Percentiles rank a stretch among this genome's conserved stretches.
phyloP scores from a whole-genome alignment of 2,329 filamentous ascomycete species.

The Penicillium sp. region DNA sequence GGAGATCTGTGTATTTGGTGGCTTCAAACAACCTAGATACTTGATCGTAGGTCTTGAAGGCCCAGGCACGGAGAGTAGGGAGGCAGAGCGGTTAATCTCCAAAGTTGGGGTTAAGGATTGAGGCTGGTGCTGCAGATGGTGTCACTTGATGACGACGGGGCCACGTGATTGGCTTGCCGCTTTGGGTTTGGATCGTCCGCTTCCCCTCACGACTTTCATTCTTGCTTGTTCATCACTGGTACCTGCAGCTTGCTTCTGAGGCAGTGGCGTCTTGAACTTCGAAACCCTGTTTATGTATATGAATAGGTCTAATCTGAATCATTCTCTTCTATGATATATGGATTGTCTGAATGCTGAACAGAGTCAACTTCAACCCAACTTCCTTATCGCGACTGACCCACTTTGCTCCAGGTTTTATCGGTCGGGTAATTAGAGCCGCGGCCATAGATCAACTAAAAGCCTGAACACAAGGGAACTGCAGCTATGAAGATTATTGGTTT shows the following conservation, averaged over 20 bases:
- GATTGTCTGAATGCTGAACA: not conserved
- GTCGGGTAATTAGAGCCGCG: not conserved
- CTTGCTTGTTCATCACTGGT: not conserved
- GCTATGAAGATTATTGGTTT: not conserved
- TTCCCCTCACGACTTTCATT: slow-evolving; percentile 1
- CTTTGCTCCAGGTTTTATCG: slow-evolving; percentile 2
- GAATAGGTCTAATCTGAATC: not conserved
- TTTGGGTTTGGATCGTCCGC: slow-evolving; percentile 15
- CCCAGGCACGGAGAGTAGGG: not conserved
- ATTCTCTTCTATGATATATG: not conserved
- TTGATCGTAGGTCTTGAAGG: not conserved
- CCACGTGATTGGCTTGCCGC: slow-evolving; percentile 24
- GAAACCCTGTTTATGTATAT: not conserved
- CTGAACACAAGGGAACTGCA: not conserved
- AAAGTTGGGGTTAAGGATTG: slow-evolving; percentile 19
- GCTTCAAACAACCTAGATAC: not conserved
- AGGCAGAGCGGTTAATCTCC: slow-evolving; percentile 4
- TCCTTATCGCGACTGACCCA: not conserved
- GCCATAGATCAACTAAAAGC: not conserved
- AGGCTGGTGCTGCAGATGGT: slow-evolving; percentile 12
- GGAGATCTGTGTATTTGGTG: not conserved
- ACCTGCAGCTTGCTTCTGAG: not conserved
- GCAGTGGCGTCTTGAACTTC: not conserved
- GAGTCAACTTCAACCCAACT: not conserved
- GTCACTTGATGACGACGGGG: slow-evolving; percentile 33